Evolutionary conservation across 1,284 basidiomycete species (phyloP), one percentile per base, ranked within the genome.

Genomic region (Ganoderma sp.): DNA sequence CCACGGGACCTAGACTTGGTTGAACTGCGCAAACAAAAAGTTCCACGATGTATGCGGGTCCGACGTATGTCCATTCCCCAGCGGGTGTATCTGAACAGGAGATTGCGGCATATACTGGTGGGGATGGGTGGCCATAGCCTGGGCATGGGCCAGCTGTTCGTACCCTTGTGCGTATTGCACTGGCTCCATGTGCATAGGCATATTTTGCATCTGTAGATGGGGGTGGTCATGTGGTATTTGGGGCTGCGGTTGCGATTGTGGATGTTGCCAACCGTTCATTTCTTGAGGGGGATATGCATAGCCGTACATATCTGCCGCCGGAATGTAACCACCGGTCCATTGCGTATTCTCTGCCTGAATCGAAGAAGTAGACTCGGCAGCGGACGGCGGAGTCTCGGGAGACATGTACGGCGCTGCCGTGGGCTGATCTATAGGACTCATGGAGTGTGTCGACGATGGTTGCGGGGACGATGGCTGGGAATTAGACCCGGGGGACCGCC

Each of bases 401-500:
- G 71, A 48, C 76, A 76, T 54, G 67, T 65, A 60, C 34, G 68
- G 17, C 69, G 63, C 37, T 65, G 62, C 34, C 45, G 72, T 59
- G 45, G 63, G 65, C 63, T 71, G 71, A 54, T 69, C 71, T 17
- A 75, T 68, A 63, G 75, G 75, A 57, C 78, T 75, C 64, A 67
- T 68, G 32, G 75, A 74, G 74, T 76, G 60, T 56, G 70, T 71
- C 22, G 73, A 73, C 64, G 67, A 69, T 34, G 69, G 75, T 28
- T 75, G 74, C 8, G 81, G 78, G 10, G 79, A 80, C 3, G 84
- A 82, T 1, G 86, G 82, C 10, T 83, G 82, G 0, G 68, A 70
- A 39, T 63, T 56, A 8, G 63, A 54, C 34, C 86, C 85, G 0
- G 85, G 82, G 3, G 84, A 82, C 64, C 84, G 83, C n/a, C 85